These are phyloP conservation scores for Boletus coccyginus DNA, from an alignment of 768 basidiomycete genomes.

Conservation along the genomic window DNA sequence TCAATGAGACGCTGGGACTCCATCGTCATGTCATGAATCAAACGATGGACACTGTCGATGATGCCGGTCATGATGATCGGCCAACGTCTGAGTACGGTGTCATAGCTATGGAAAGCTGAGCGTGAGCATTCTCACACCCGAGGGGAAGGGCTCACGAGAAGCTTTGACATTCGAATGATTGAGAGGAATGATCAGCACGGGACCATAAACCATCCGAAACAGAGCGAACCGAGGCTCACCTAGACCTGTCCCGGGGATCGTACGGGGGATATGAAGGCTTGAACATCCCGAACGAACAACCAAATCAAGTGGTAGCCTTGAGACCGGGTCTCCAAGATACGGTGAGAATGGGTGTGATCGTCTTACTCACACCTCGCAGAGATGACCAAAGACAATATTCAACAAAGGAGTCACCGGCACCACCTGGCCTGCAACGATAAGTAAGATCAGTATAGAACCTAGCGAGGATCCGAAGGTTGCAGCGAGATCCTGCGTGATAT, in stretches of 20 bases:
- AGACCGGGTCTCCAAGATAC: not conserved
- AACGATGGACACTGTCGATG: slow-evolving; percentile 71
- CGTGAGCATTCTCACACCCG: not conserved
- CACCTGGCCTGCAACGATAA: no score
- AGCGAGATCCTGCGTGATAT: no score
- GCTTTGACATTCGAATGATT: slow-evolving; percentile 33
- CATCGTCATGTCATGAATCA: slow-evolving; percentile 61
- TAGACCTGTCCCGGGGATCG: slow-evolving; percentile 65
- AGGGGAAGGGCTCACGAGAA: slow-evolving; percentile 51
- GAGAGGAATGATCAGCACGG: not conserved
- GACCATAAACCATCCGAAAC: not conserved
- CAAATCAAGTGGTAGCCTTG: not conserved
- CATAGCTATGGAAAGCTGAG: slow-evolving; percentile 48
- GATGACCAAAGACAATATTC: no score
- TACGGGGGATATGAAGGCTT: slow-evolving; percentile 63
- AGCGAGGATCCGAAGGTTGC: no score
- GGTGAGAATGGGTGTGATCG: no score
- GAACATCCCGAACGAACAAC: slow-evolving; percentile 32
- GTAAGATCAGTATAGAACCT: no score
- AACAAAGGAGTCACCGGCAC: no score
- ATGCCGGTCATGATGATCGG: slow-evolving; percentile 80
- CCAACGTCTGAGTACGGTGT: slow-evolving; percentile 78
- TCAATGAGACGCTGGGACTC: slow-evolving; percentile 27
- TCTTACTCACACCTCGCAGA: no score
- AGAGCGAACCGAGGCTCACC: slow-evolving; percentile 40